Conservation (phyloP, 306 rosid species). For the Quercus robur region DNA sequence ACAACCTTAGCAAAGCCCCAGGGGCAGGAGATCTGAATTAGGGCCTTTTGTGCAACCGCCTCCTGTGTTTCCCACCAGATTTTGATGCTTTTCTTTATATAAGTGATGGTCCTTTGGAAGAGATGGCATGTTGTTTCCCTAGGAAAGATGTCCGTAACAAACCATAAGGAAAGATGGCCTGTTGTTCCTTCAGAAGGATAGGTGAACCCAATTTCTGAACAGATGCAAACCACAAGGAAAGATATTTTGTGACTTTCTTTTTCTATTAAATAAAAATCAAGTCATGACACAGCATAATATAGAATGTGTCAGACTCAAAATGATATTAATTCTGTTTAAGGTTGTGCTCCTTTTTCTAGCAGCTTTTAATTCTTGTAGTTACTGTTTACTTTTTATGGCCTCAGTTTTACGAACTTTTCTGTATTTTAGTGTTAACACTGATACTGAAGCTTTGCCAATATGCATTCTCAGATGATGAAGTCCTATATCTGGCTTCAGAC, state of each 20-base stretch:
- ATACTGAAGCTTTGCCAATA: slow-evolving; percentile 22
- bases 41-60: background rate
- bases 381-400: background rate
- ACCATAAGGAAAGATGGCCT: background rate
- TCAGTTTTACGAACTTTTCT: background rate
- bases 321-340: background rate
- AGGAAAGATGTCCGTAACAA: background rate
- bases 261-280: background rate
- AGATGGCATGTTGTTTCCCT: background rate
- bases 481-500: slow-evolving; percentile 90
- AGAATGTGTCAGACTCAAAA: background rate
- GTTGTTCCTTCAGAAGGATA: background rate
- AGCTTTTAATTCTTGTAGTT: background rate
- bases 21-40: background rate
- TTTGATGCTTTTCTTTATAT: background rate
- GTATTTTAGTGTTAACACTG: background rate
- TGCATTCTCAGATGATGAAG: slow-evolving; percentile 63
- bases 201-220: background rate
- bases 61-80: background rate
- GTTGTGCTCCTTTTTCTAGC: background rate
- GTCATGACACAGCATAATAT: background rate
- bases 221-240: background rate
- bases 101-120: background rate
- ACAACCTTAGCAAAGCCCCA: background rate
- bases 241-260: background rate